Evolutionary conservation across 768 basidiomycete species (phyloP), one percentile per base, ranked within the genome.

Genomic region (Mycena olivaceomarginata): DNA sequence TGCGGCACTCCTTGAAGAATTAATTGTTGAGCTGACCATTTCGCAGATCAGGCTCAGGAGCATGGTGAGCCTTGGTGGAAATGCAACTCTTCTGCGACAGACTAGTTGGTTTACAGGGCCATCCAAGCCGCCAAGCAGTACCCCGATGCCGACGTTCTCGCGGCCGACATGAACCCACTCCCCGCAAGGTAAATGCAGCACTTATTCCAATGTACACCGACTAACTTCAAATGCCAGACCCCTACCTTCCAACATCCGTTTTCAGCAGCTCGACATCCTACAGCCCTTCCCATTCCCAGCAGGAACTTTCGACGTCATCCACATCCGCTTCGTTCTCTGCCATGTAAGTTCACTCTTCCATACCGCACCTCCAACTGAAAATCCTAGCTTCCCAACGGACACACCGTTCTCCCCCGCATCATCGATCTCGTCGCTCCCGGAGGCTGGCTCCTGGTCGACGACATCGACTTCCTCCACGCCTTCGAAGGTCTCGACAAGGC

Each of bases 221-320:
- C 20, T 4, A 7, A 16, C 51, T 41, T 22, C 31, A 51, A 67
- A 8, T 46, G 0, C 16, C 75, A 81, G 80, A 22, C 74, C 78
- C 16, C 69, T 79, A 5, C 80, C 80, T 13, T 37, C 60, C n/a
- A 82, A 83, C 70, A 37, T 83, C 8, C 40, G 48, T 7, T 81
- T 80, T 51, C 67, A 79, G 31, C 51, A 79, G 40, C 48, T 79
- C 13, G 74, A 83, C 68, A 70, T 83, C 11, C 53, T 78, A 41
- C 45, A 79, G 7, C 79, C 80, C 39, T 79, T 82, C 56, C 83
- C 82, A 1, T 83, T 81, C 48, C 51, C 77, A 7, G 57, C 67
- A 10, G 81, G 76, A 37, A 45, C 57, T 39, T 83, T 83, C 70
- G 83, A 83, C 72, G 63, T 82, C 40, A 70, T 83, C 16, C 83